Evolutionary conservation across 352 stramenopile species (phyloP).

Genomic region (Globisporangium ultimum): DNA sequence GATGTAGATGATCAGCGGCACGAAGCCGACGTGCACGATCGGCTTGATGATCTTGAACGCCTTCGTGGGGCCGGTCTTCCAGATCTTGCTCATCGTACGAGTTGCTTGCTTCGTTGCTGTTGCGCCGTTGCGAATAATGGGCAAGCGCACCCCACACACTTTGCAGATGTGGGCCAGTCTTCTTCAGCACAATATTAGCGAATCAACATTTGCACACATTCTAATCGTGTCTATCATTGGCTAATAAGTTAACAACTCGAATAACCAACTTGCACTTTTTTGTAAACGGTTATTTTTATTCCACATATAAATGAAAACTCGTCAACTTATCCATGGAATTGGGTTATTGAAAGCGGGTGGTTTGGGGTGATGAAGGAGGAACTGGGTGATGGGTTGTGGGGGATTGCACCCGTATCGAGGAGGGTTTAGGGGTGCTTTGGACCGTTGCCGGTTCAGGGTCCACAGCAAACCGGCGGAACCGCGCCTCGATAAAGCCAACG

Average conservation of each 20-base stretch:
- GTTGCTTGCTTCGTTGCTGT: slow-evolving; percentile 19
- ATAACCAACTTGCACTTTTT: too few species aligned
- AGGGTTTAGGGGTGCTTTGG: too few species aligned
- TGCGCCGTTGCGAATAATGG: not conserved
- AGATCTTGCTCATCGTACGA: slow-evolving; percentile 48
- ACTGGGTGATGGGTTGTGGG: not conserved
- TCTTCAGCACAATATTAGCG: slow-evolving; percentile 1
- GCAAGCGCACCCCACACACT: too few species aligned
- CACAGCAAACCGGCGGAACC: slow-evolving; percentile 58
- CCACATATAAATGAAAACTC: too few species aligned
- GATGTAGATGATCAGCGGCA: slow-evolving; percentile 80
- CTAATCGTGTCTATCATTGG: too few species aligned
- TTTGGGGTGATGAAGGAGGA: not conserved
- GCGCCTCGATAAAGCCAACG: slow-evolving; percentile 55
- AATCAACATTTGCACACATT: too few species aligned
- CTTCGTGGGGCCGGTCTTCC: slow-evolving; percentile 75
- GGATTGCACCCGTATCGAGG: not conserved
- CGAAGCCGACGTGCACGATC: slow-evolving; percentile 78
- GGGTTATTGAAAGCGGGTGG: too few species aligned
- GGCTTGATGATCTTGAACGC: slow-evolving; percentile 82
- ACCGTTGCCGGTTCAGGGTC: slow-evolving; percentile 27
- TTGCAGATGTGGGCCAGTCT: slow-evolving; percentile 6
- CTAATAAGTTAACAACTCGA: too few species aligned
- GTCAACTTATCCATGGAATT: too few species aligned
- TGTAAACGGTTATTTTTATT: too few species aligned